Base-by-base conservation (phyloP, 2,329 filamentous ascomycete genomes). In the Fusarium marasasianum region DNA sequence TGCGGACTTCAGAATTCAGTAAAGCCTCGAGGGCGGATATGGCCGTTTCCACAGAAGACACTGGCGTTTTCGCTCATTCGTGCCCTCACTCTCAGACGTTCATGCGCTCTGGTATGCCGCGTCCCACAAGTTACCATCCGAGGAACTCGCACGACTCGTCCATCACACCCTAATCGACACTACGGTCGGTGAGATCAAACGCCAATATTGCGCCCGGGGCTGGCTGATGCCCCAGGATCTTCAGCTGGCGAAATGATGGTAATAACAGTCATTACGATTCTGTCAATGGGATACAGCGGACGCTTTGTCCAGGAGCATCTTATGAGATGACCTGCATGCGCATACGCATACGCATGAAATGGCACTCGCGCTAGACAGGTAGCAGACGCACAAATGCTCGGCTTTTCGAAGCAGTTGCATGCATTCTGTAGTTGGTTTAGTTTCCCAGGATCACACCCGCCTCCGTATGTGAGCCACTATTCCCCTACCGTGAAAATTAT, bases 1-100 rank as follows among this genome's bases (percentile, higher is more conserved):
- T 81, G 79, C 79, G 79, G 58, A 69, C 71, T 79, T 65, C 71
- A 77, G 57, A 71, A 73, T 75, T 63, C 69, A 76, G 76, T 51
- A 74, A 55, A 70, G 70, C 66, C 63, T 71, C 38, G 63, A 65
- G 61, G 62, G 66, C 69, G 73, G 67, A 71, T 71, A 70, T 64
- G 70, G 70, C 67, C 68, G 63, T 76, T 77, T 67, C 55, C 65
- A 73, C 63, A 53, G 69, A 64, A 74, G 63, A 69, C 70, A 71
- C 57, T 56, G 40, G 37, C 35, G 35, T 66, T 69, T 61, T 63
- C 69, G 74, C 69, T 72, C 67, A 78, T 78, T 78, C 75, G 74
- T 76, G 71, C 61, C 68, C 60, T 72, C 54, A 63, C 38, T 53
- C 59, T 69, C 41, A 38, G 50, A 69, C 68, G 74, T 56, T 60